Base-by-base conservation (phyloP, 108 stramenopile genomes). In the Seminavis robusta region DNA sequence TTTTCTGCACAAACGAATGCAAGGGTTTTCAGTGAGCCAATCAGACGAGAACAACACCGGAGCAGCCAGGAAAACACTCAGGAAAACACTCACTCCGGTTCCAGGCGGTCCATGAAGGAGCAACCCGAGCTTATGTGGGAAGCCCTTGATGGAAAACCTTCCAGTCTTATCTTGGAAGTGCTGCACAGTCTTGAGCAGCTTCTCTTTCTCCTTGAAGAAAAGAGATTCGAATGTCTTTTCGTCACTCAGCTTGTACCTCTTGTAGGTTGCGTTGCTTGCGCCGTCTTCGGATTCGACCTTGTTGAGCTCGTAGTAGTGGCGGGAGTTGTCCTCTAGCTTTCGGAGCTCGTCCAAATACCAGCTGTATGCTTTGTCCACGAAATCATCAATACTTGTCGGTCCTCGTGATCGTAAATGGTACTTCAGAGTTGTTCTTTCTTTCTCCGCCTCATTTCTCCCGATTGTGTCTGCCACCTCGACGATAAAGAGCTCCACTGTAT, bases 51-150 rank as follows among this genome's bases (percentile, higher is more conserved):
- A n/a, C n/a, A n/a, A n/a, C n/a, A n/a, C n/a, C n/a, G n/a, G n/a
- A n/a, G n/a, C n/a, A n/a, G n/a, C n/a, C n/a, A n/a, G n/a, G n/a
- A n/a, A n/a, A n/a, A n/a, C n/a, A n/a, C n/a, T n/a, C n/a, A n/a
- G n/a, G n/a, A n/a, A n/a, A n/a, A n/a, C n/a, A n/a, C n/a, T n/a
- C n/a, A n/a, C n/a, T 9, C 95, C 95, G 13, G 95, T 94, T 2
- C 95, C 95, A 13, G 95, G 95, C 0, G 93, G 93, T 27, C 91
- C 91, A 52, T 82, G 65, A 17, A 86, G 53, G 30, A 90, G 67
- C 0, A 84, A 54, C 2, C 95, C 95, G 10, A 92, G 80, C 58
- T 92, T 92, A 63, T 86, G 83, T 16, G 86, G 90, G 48, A 82
- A 86, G 9, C 90, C 90, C 40, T 55, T 47, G 71, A 92, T 88